Evolutionary conservation across 164 flowering plant genomes (phyloP).

Genomic region (Annona cherimola): DNA sequence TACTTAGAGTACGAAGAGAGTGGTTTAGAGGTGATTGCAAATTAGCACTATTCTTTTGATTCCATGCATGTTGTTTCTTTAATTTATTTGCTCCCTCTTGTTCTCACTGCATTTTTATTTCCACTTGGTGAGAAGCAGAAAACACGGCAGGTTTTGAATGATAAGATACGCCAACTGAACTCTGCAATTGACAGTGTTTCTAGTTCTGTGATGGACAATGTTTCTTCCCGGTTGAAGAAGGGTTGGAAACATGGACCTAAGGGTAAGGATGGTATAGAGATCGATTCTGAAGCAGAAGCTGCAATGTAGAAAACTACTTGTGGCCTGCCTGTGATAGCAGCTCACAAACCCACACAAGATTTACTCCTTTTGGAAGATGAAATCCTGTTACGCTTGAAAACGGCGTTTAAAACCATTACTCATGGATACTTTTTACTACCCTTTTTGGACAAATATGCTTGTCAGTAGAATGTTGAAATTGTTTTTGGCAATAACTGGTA

Average conservation of each 20-base stretch:
- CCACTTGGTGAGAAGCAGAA: slow-evolving; percentile 36
- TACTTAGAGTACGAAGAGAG: slow-evolving; percentile 76
- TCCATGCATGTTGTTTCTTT: not conserved
- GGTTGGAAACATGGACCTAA: slow-evolving; percentile 31
- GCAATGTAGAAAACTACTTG: slow-evolving; percentile 20
- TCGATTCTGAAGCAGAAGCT: slow-evolving; percentile 59
- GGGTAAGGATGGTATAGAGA: slow-evolving; percentile 38
- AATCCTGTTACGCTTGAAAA: too few relatives aligned
- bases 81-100: not conserved
- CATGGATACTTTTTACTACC: too few relatives aligned
- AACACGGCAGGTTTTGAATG: slow-evolving; percentile 71
- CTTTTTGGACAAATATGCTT: too few relatives aligned
- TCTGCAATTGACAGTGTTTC: slow-evolving; percentile 80
- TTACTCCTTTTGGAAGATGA: too few relatives aligned
- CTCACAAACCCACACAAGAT: not conserved
- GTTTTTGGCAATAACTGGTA: too few relatives aligned
- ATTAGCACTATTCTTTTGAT: not conserved
- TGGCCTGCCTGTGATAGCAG: not conserved
- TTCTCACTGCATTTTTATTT: not conserved
- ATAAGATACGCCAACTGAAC: slow-evolving; percentile 72
- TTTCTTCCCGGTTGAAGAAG: slow-evolving; percentile 74
- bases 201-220: slow-evolving; percentile 85
- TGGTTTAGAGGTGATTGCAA: slow-evolving; percentile 65
- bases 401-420: too few relatives aligned
- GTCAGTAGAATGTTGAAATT: too few relatives aligned